phyloP scores from a whole-genome alignment of 75 land plant genomes.

The Isoetes taiwanensis region DNA sequence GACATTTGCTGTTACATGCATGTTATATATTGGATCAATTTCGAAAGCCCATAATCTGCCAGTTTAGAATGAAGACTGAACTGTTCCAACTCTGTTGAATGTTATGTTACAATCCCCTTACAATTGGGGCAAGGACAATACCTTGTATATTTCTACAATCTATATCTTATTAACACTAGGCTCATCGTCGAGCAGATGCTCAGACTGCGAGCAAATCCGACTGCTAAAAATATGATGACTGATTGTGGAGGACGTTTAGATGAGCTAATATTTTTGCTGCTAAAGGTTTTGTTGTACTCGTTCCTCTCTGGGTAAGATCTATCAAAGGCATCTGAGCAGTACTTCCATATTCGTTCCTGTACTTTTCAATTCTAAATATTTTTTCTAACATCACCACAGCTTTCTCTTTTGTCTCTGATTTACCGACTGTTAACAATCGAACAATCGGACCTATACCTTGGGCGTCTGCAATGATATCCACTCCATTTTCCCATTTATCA shows the following conservation, averaged over 20 bases:
- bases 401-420: slow-evolving; percentile 29
- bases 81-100: too few relatives aligned
- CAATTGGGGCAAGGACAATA: too few relatives aligned
- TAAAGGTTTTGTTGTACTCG: slow-evolving; percentile 24
- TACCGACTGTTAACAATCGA: slow-evolving; percentile 31
- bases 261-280: slow-evolving; percentile 58
- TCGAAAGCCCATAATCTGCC: too few relatives aligned
- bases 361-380: slow-evolving; percentile 43
- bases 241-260: slow-evolving; percentile 48
- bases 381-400: slow-evolving; percentile 38
- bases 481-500: slow-evolving; percentile 34
- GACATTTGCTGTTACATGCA: too few relatives aligned
- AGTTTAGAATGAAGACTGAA: too few relatives aligned
- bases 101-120: too few relatives aligned
- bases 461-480: slow-evolving; percentile 37
- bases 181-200: too few relatives aligned
- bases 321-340: slow-evolving; percentile 52
- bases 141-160: too few relatives aligned
- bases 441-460: slow-evolving; percentile 35
- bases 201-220: too few relatives aligned
- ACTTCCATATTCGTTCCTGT: slow-evolving; percentile 29
- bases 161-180: too few relatives aligned
- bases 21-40: too few relatives aligned
- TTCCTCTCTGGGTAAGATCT: slow-evolving; percentile 49
- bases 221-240: slow-evolving; percentile 57